phyloP scores from a whole-genome alignment of 2,329 filamentous ascomycete species.

The Aspergillus glaucus region DNA sequence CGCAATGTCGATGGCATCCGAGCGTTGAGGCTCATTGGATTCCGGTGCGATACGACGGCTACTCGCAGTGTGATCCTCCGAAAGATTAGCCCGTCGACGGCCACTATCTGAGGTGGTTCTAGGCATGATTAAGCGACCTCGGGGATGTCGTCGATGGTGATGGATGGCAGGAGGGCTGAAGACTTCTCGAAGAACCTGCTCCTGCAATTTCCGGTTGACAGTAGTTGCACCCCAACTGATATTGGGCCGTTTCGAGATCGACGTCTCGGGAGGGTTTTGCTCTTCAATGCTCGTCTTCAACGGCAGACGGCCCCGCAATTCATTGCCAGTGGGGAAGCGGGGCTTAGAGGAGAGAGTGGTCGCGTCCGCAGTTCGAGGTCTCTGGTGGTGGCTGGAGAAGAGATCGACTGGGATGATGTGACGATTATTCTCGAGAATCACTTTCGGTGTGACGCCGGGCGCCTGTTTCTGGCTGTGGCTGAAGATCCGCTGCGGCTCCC shows the following conservation, averaged over 20 bases:
- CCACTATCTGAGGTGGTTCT: constrained; percentile 32
- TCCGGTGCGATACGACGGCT: constrained; percentile 14
- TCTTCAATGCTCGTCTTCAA: constrained; percentile 8
- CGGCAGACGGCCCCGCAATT: constrained; percentile 8
- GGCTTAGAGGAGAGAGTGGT: constrained; percentile 11
- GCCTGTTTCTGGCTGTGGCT: constrained; percentile 69
- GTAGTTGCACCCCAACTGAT: constrained; percentile 81
- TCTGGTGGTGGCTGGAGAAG: constrained; percentile 54
- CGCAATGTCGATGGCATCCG: constrained; percentile 23
- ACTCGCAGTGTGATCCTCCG: constrained; percentile 24
- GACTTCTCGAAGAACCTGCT: constrained; percentile 87
- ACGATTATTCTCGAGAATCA: constrained; percentile 87
- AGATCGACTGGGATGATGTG: constrained; percentile 86
- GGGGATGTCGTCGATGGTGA: constrained; percentile 64
- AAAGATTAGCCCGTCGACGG: constrained; percentile 28
- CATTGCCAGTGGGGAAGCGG: constrained; percentile 15
- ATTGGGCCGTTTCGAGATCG: constrained; percentile 41
- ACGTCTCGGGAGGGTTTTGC: constrained; percentile 10
- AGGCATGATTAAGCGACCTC: constrained; percentile 60
- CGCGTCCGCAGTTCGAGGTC: constrained; percentile 31
- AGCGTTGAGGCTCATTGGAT: constrained; percentile 15
- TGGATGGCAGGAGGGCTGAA: constrained; percentile 80
- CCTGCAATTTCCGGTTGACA: constrained; percentile 79
- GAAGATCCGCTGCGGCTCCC: constrained; percentile 48
- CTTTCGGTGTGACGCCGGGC: constrained; percentile 70